Percentiles rank a stretch among this genome's conserved stretches.
These are phyloP conservation scores for Penicillium sp. DNA, from an alignment of 2,329 filamentous ascomycete genomes.

Conservation along the genomic window DNA sequence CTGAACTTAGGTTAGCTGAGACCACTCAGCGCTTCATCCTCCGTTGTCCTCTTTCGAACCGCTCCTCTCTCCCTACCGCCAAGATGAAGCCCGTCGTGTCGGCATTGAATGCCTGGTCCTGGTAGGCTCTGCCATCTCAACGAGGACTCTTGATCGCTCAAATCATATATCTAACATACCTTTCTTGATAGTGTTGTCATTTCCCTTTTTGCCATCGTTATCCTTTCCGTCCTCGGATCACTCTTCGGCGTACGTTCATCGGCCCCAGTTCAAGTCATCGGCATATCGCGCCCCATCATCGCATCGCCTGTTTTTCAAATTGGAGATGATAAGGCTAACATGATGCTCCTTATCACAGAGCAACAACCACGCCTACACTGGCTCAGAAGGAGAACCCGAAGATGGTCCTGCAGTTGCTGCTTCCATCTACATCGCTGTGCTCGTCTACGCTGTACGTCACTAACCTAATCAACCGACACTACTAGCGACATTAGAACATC, in stretches of 20 bases:
- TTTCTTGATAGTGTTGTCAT: slow-evolving; percentile 60
- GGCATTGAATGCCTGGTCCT: slow-evolving; percentile 90
- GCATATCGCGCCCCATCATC: slow-evolving; percentile 2
- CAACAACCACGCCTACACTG: slow-evolving; percentile 79
- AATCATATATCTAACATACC: slow-evolving; percentile 9
- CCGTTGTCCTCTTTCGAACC: neutral
- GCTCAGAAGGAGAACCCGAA: slow-evolving; percentile 63
- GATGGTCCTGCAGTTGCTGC: slow-evolving; percentile 73
- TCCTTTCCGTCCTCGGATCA: slow-evolving; percentile 61
- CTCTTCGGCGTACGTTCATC: slow-evolving; percentile 62
- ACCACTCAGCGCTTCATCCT: neutral
- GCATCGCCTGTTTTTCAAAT: neutral
- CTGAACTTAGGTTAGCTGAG: neutral
- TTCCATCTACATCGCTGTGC: slow-evolving; percentile 81
- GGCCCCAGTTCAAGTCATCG: neutral
- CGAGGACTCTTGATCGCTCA: neutral
- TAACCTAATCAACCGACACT: neutral
- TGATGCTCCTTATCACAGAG: slow-evolving; percentile 33
- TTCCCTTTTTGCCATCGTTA: slow-evolving; percentile 61
- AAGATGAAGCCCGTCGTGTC: slow-evolving; percentile 93
- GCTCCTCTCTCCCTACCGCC: slow-evolving; percentile 24
- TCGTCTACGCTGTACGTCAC: slow-evolving; percentile 76
- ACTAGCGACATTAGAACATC: neutral
- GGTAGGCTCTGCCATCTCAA: slow-evolving; percentile 54
- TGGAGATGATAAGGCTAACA: slow-evolving; percentile 5